Evolutionary conservation across 352 stramenopile genomes (phyloP).

Genomic region (Phytopythium helicoides): DNA sequence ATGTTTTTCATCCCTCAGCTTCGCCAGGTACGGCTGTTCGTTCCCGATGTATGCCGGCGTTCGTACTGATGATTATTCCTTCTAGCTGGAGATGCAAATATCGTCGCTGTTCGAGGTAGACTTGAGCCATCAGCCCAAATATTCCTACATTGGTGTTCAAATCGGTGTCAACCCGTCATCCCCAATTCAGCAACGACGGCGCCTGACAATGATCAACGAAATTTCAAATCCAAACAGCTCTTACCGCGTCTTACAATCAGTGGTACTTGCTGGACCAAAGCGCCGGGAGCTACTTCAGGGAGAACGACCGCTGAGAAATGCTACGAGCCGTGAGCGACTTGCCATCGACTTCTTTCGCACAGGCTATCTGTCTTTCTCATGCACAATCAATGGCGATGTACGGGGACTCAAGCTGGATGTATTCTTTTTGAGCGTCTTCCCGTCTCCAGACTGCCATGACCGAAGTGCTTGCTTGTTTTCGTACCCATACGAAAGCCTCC

Average conservation of each 20-base stretch:
- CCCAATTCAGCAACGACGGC: slow-evolving; percentile 61
- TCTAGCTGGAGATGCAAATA: slow-evolving; percentile 52
- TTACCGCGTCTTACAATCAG: slow-evolving; percentile 3
- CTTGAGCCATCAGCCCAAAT: slow-evolving; percentile 29
- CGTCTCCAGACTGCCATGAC: slow-evolving; percentile 49
- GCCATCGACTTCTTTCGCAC: slow-evolving; percentile 51
- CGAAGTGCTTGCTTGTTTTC: slow-evolving; percentile 69
- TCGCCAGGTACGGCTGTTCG: slow-evolving; percentile 14
- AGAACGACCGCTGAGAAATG: slow-evolving; percentile 47
- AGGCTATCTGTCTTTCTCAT: slow-evolving; percentile 52
- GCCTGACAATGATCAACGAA: too few relatives aligned
- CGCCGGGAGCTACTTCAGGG: slow-evolving; percentile 50
- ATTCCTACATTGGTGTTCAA: slow-evolving; percentile 67
- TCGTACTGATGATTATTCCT: too few relatives aligned
- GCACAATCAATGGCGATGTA: slow-evolving; percentile 52
- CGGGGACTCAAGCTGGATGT: slow-evolving; percentile 51
- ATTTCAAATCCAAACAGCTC: too few relatives aligned
- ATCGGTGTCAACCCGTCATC: slow-evolving; percentile 56
- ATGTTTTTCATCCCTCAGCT: slow-evolving; percentile 45
- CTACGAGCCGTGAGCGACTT: slow-evolving; percentile 40
- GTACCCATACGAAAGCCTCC: slow-evolving; percentile 57
- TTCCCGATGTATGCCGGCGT: too few relatives aligned
- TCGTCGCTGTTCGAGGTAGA: slow-evolving; percentile 23
- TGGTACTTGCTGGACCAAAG: slow-evolving; percentile 28
- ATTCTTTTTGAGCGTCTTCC: slow-evolving; percentile 52